phyloP scores from a whole-genome alignment of 2,329 filamentous ascomycete genomes.

The Penicillium crustosum region DNA sequence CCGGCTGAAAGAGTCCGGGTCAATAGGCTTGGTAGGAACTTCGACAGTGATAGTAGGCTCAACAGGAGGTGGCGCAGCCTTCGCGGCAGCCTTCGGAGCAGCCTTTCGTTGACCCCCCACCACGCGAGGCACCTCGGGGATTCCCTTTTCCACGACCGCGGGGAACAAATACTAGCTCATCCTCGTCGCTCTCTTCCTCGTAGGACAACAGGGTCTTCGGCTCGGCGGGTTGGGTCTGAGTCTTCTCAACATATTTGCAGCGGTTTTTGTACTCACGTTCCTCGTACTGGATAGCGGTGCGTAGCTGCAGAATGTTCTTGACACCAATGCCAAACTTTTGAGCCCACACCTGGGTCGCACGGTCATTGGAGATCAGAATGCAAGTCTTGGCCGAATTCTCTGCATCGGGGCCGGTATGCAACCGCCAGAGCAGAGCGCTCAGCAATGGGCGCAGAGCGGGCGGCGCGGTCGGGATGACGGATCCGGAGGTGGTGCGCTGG shows the following conservation, averaged over 20 bases:
- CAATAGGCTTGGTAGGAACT: conserved; percentile 49
- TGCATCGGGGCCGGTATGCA: conserved; percentile 39
- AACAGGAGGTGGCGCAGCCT: conserved; percentile 22
- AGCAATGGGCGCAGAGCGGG: conserved; percentile 43
- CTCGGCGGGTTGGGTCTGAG: conserved; percentile 33
- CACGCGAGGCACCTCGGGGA: conserved; percentile 30
- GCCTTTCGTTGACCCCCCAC: conserved; percentile 34
- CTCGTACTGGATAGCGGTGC: conserved; percentile 49
- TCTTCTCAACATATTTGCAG: conserved; percentile 49
- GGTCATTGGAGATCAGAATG: conserved; percentile 48
- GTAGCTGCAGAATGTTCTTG: conserved; percentile 50
- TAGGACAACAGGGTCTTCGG: conserved; percentile 49
- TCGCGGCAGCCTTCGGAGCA: conserved; percentile 29
- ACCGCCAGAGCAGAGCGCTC: conserved; percentile 48
- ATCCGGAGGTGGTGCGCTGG: conserved; percentile 35
- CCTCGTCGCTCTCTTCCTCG: conserved; percentile 50
- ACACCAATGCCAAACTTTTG: conserved; percentile 50
- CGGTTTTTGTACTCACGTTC: conserved; percentile 48
- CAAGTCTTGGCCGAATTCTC: conserved; percentile 37
- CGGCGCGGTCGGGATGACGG: conserved; percentile 41
- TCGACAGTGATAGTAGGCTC: conserved; percentile 38
- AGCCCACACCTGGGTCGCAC: conserved; percentile 45
- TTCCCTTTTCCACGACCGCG: conserved; percentile 41
- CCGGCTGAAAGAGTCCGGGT: conserved; percentile 51
- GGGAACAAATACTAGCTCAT: conserved; percentile 49